phyloP scores from a whole-genome alignment of 2,329 filamentous ascomycete genomes.

The Pseudogymnoascus sp. region DNA sequence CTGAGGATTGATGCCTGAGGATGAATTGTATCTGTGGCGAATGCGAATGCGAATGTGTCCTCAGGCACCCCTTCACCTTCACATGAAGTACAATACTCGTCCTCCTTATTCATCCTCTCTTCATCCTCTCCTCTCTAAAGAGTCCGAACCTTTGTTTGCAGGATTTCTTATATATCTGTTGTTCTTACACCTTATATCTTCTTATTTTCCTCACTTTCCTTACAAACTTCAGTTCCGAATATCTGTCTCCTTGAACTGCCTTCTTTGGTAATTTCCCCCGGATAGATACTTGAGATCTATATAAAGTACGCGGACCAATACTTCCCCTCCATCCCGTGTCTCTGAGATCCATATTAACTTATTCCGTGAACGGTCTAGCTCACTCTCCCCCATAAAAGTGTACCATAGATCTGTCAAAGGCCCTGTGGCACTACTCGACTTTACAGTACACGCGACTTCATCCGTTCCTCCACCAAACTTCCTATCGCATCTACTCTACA shows the following conservation, averaged over 20 bases:
- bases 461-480: neutral
- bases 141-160: neutral
- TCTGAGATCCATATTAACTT: constrained; percentile 4
- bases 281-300: neutral
- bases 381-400: constrained; percentile 3
- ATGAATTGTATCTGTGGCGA: neutral
- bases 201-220: neutral
- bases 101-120: neutral
- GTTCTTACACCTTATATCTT: neutral
- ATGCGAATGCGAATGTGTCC: neutral
- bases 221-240: neutral
- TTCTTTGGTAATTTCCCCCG: neutral
- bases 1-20: neutral
- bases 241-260: neutral
- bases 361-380: neutral
- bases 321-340: neutral
- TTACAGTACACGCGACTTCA: constrained; percentile 3
- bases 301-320: neutral
- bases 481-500: neutral
- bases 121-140: neutral
- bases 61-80: neutral
- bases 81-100: neutral
- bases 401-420: constrained; percentile 1
- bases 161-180: neutral
- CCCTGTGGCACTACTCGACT: constrained; percentile 1